These are phyloP conservation scores for Phytopythium boreale DNA, from an alignment of 352 stramenopile genomes.

Conservation along the genomic window DNA sequence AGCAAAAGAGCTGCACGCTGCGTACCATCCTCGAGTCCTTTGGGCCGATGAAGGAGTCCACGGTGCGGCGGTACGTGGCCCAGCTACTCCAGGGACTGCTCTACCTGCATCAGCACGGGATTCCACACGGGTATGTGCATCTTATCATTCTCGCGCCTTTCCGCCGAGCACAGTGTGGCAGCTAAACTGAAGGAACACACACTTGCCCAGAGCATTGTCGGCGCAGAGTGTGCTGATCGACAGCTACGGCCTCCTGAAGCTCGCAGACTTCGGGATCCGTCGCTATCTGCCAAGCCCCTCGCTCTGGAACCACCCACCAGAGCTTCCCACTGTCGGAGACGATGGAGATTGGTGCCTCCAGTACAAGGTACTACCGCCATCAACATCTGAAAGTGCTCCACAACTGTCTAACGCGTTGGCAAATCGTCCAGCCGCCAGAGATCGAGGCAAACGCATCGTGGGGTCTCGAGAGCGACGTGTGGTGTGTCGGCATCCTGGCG, in stretches of 20 bases:
- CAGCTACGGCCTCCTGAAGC: constrained; percentile 49
- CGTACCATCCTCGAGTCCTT: constrained; percentile 64
- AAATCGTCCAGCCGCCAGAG: constrained; percentile 22
- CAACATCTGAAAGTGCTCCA: not conserved
- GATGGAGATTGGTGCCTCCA: constrained; percentile 18
- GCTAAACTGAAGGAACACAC: not conserved
- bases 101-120: constrained; percentile 42
- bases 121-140: constrained; percentile 43
- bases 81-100: constrained; percentile 52
- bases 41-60: constrained; percentile 68
- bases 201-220: constrained; percentile 28
- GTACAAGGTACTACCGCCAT: constrained; percentile 11
- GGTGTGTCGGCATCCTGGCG: constrained; percentile 48
- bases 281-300: constrained; percentile 3
- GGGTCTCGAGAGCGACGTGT: constrained; percentile 48
- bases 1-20: constrained; percentile 43
- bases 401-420: not conserved
- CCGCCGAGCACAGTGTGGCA: not conserved
- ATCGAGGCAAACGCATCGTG: constrained; percentile 13
- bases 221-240: constrained; percentile 58
- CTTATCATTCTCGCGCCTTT: not conserved
- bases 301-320: not conserved
- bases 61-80: constrained; percentile 59
- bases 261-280: constrained; percentile 49
- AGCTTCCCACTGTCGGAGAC: not conserved